phyloP scores from a whole-genome alignment of 202 grass and related monocot species.

The Schoenoplectus tabernaemontani region DNA sequence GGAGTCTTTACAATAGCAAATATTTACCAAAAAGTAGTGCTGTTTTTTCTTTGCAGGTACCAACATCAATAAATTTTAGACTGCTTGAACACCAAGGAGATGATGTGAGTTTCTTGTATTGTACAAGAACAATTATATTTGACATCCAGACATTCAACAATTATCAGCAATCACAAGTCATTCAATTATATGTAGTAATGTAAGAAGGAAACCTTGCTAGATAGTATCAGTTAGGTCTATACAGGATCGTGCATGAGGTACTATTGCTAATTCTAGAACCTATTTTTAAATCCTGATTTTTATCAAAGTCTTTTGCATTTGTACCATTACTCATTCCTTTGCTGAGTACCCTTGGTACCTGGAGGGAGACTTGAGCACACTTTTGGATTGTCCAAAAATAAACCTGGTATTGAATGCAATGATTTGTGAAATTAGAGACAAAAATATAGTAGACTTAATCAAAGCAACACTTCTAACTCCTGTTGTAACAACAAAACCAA shows the following conservation, averaged over 20 bases:
- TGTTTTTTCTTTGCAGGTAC: too few species aligned
- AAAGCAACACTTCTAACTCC: conserved; percentile 58
- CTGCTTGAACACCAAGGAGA: too few species aligned
- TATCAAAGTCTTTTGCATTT: conserved; percentile 80
- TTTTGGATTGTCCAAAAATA: conserved; percentile 56
- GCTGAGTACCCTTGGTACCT: conserved; percentile 91
- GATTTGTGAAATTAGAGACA: conserved; percentile 77
- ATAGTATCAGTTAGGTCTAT: too few species aligned
- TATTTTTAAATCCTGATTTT: conserved; percentile 66
- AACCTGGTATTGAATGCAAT: conserved; percentile 63
- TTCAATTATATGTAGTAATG: too few species aligned
- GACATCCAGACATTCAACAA: too few species aligned
- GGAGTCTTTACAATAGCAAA: too few species aligned
- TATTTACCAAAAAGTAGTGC: too few species aligned
- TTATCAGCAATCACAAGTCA: too few species aligned
- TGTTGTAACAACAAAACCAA: conserved; percentile 32
- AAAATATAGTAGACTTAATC: conserved; percentile 72
- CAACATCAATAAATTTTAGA: too few species aligned
- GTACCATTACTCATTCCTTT: conserved; percentile 71
- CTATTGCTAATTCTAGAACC: conserved; percentile 83
- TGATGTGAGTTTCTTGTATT: too few species aligned
- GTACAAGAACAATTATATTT: too few species aligned
- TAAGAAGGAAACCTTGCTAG: too few species aligned
- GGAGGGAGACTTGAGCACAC: conserved; percentile 74
- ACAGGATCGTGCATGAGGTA: conserved; percentile 83